Conservation (phyloP, 768 basidiomycete genomes). For the Pisolithus albus region DNA sequence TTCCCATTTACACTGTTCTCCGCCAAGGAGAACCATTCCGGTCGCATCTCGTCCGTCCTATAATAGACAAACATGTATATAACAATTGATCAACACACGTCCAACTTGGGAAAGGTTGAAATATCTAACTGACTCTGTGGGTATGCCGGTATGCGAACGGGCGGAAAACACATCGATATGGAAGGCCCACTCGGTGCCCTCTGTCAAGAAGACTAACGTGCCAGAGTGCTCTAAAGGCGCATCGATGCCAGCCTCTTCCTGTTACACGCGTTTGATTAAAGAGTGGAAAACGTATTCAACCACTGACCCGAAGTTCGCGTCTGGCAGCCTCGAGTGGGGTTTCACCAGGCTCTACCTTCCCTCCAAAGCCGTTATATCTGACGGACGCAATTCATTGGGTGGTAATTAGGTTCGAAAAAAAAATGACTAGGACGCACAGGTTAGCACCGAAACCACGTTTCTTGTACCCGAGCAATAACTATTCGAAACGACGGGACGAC, state of each 20-base stretch:
- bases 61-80: neutral
- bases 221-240: slow-evolving; percentile 61
- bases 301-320: slow-evolving; percentile 63
- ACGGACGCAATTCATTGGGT: too few relatives aligned
- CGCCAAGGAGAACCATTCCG: slow-evolving; percentile 61
- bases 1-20: slow-evolving; percentile 14
- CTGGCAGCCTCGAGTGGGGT: slow-evolving; percentile 59
- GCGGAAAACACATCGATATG: slow-evolving; percentile 71
- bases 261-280: neutral
- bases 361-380: slow-evolving; percentile 87
- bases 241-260: slow-evolving; percentile 82
- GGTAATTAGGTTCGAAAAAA: neutral
- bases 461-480: slow-evolving; percentile 72
- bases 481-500: slow-evolving; percentile 27
- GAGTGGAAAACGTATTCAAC: too few relatives aligned
- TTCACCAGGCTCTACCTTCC: slow-evolving; percentile 77
- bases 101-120: neutral
- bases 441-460: slow-evolving; percentile 70
- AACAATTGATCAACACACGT: neutral
- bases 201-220: slow-evolving; percentile 54
- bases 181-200: slow-evolving; percentile 51
- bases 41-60: slow-evolving; percentile 86
- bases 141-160: slow-evolving; percentile 48
- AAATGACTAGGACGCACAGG: slow-evolving; percentile 33
- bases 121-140: slow-evolving; percentile 53